Conservation (phyloP, 108 stramenopile species). For the Nitzschia inconspicua region DNA sequence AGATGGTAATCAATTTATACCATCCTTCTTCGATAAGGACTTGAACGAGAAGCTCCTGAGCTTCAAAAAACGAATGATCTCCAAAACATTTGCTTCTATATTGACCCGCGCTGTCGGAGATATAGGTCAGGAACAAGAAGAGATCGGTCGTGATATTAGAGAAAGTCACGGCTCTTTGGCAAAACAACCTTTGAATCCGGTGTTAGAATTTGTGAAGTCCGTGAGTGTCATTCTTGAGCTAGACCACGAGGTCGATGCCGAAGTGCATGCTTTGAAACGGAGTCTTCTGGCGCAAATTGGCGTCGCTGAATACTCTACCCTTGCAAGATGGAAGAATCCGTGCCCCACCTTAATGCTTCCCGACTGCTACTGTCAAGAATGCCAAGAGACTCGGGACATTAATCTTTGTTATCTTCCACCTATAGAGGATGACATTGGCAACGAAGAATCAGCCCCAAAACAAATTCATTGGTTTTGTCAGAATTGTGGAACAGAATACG, state of each 20-base stretch:
- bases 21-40: conserved; percentile 23
- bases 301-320: conserved; percentile 89
- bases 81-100: conserved; percentile 71
- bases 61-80: conserved; percentile 79
- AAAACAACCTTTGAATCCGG: conserved; percentile 59
- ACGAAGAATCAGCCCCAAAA: not conserved
- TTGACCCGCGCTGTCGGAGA: conserved; percentile 80
- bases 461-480: conserved; percentile 83
- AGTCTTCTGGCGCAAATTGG: conserved; percentile 91
- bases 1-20: conserved; percentile 10
- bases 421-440: conserved; percentile 39
- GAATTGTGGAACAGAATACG: conserved; percentile 85
- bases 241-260: conserved; percentile 78
- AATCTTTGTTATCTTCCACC: conserved; percentile 85
- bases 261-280: conserved; percentile 78
- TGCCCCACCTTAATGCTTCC: conserved; percentile 85
- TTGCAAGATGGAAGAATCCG: conserved; percentile 85
- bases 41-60: conserved; percentile 50
- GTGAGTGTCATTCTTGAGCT: conserved; percentile 83
- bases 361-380: conserved; percentile 93
- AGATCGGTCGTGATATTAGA: too few species aligned
- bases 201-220: conserved; percentile 94
- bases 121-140: conserved; percentile 63
- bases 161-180: conserved; percentile 50
- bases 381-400: conserved; percentile 87